phyloP scores from a whole-genome alignment of 495 filamentous ascomycete species.

The Podospora pseudoanserina region DNA sequence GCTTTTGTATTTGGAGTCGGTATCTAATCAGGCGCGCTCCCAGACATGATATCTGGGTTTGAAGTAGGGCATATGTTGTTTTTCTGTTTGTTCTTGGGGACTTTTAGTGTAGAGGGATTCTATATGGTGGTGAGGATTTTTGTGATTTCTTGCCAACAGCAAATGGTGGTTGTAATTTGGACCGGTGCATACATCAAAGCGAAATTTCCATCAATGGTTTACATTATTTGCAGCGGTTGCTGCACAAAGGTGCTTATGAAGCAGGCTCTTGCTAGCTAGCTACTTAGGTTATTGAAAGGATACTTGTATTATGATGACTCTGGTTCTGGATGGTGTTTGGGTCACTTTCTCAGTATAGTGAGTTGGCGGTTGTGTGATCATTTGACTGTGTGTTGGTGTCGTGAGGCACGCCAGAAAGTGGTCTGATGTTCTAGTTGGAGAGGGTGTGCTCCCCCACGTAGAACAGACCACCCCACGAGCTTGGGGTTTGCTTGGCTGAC shows the following conservation, averaged over 20 bases:
- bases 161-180: neutral
- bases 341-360: no score
- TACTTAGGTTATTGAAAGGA: neutral
- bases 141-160: neutral
- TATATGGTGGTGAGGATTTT: neutral
- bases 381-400: neutral
- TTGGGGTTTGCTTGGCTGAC: neutral
- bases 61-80: neutral
- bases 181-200: neutral
- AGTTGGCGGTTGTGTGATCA: neutral
- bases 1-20: constrained; percentile 63
- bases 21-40: constrained; percentile 29
- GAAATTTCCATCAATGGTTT: neutral
- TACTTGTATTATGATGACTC: neutral
- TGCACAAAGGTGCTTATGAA: neutral
- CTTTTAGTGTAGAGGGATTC: neutral
- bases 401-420: neutral
- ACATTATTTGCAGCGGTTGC: neutral
- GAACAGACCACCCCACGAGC: neutral
- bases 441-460: neutral
- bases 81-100: constrained; percentile 2
- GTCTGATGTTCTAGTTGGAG: neutral
- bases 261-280: neutral
- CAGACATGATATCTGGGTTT: neutral
- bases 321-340: neutral